Base-by-base conservation (phyloP, 2,329 filamentous ascomycete species). In the Trichoderma sp. region DNA sequence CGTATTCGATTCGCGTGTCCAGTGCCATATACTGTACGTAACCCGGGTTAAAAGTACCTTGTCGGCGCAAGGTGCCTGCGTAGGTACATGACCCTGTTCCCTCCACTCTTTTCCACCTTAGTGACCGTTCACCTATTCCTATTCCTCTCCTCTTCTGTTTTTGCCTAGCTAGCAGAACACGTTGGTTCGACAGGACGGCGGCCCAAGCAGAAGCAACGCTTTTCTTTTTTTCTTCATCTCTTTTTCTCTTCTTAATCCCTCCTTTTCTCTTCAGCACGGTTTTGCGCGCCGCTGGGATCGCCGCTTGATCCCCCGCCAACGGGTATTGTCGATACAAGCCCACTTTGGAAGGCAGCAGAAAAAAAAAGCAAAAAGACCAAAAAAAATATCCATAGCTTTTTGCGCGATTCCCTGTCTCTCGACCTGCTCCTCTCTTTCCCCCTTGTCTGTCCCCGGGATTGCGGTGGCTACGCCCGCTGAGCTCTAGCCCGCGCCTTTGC, bases 401-500 rank as follows among this genome's bases (percentile, higher is more conserved):
- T 71, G 68, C 68, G 38, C 68, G 24, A 41, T 50, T 71, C 65
- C 16, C 41, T 68, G 27, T 24, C 41, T 27, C 5, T 67, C 64
- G 18, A 50, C 41, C 29, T 67, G 38, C 64, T 50, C 21, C 38
- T 50, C 64, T 50, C 64, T 50, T 24, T 24, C n/a, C 41, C 50
- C 31, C 41, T 62, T 62, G 53, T 62, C 53, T 69, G n/a, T 59
- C 12, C 56, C 68, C 56, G 21, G 68, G 38, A 63, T 62, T 63
- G 68, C 68, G 53, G 68, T 63, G 29, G 68, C 68, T 71, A 71
- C 68, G 68, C 68, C 59, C 59, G 38, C 68, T 71, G 16, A 71
- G 68, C 68, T 71, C 59, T 29, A 50, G 68, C 53, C 53, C 18
- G 68, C 56, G 35, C 56, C 53, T 71, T 27, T 71, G 27, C 56